A percentile compares a stretch with the other conserved stretches of the same genome.
These are phyloP conservation scores for Phytophthora pisi DNA, from an alignment of 352 stramenopile species.

Conservation along the genomic window DNA sequence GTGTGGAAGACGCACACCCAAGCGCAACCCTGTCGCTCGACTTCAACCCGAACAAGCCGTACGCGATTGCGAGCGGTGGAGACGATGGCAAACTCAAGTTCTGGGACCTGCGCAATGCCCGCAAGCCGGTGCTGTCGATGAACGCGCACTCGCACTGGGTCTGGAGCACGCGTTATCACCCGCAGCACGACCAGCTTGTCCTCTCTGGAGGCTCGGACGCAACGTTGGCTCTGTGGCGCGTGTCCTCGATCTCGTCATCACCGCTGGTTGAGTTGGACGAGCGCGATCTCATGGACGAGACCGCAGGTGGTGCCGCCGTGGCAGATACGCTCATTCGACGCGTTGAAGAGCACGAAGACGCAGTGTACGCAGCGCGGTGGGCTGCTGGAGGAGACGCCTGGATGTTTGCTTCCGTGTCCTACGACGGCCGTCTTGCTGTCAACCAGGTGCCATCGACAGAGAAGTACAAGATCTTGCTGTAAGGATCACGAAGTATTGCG, in stretches of 20 bases:
- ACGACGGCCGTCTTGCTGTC: slow-evolving; percentile 94
- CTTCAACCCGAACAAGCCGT: slow-evolving; percentile 98
- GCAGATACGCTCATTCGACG: slow-evolving; percentile 77
- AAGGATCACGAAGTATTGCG: slow-evolving; percentile 12
- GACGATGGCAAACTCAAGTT: slow-evolving; percentile 97
- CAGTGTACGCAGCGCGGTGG: slow-evolving; percentile 95
- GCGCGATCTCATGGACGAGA: slow-evolving; percentile 71
- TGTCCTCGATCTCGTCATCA: slow-evolving; percentile 96
- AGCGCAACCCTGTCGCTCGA: slow-evolving; percentile 87
- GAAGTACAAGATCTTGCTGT: slow-evolving; percentile 99
- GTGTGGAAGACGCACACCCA: slow-evolving; percentile 68
- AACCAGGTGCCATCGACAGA: slow-evolving; percentile 98
- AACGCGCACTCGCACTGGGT: slow-evolving; percentile 95
- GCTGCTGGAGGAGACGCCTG: slow-evolving; percentile 92
- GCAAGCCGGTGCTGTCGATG: slow-evolving; percentile 84
- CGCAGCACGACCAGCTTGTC: slow-evolving; percentile 98
- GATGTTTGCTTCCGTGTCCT: slow-evolving; percentile 95
- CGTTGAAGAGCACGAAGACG: slow-evolving; percentile 95
- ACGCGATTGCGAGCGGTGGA: slow-evolving; percentile 90
- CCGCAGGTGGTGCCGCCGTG: slow-evolving; percentile 57
- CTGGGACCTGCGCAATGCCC: slow-evolving; percentile 93
- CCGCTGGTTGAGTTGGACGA: slow-evolving; percentile 95
- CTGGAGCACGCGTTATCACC: slow-evolving; percentile 95
- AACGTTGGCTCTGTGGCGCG: slow-evolving; percentile 95
- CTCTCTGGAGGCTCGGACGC: slow-evolving; percentile 93